These are phyloP conservation scores for Abelmoschus esculentus DNA, from an alignment of 345 rosid species.

Conservation along the genomic window DNA sequence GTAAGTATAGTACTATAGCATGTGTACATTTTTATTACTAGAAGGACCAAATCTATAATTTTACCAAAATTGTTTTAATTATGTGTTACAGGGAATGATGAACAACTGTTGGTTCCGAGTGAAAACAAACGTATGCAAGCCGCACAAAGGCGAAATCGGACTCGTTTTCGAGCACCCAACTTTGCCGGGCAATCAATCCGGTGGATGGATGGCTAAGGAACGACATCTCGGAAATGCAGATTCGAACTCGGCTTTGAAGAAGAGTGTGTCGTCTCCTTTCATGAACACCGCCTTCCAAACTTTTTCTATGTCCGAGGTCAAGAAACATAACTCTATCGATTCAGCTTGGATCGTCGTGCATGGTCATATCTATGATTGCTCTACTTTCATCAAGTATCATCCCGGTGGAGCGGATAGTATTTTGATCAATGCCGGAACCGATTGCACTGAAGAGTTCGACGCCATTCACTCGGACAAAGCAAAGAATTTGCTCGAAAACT, in stretches of 20 bases:
- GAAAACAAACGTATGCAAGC: constrained; percentile 65
- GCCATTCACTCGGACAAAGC: constrained; percentile 95
- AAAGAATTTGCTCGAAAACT: constrained; percentile 63
- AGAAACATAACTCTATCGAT: constrained; percentile 57
- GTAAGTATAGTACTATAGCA: constrained; percentile 24
- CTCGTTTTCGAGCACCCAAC: constrained; percentile 86
- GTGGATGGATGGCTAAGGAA: constrained; percentile 98
- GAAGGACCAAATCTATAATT: too few species aligned
- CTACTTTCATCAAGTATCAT: constrained; percentile 78
- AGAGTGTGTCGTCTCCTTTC: constrained; percentile 79
- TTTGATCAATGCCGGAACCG: constrained; percentile 84
- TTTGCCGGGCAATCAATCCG: constrained; percentile 77
- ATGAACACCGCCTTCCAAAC: constrained; percentile 69
- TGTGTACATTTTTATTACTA: too few species aligned
- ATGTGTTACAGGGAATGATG: constrained; percentile 84
- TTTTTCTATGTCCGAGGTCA: constrained; percentile 58
- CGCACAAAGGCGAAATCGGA: constrained; percentile 84
- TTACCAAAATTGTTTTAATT: background rate
- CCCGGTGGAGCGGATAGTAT: constrained; percentile 90
- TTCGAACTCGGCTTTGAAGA: constrained; percentile 36
- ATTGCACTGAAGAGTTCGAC: constrained; percentile 91
- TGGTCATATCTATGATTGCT: constrained; percentile 90
- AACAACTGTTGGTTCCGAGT: constrained; percentile 96
- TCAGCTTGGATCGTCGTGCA: constrained; percentile 93
- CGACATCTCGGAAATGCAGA: constrained; percentile 59